A percentile compares a stretch with the other conserved stretches of the same genome.
These are phyloP conservation scores for Mycosarcoma maydis DNA, from an alignment of 1,284 basidiomycete species.

Conservation along the genomic window DNA sequence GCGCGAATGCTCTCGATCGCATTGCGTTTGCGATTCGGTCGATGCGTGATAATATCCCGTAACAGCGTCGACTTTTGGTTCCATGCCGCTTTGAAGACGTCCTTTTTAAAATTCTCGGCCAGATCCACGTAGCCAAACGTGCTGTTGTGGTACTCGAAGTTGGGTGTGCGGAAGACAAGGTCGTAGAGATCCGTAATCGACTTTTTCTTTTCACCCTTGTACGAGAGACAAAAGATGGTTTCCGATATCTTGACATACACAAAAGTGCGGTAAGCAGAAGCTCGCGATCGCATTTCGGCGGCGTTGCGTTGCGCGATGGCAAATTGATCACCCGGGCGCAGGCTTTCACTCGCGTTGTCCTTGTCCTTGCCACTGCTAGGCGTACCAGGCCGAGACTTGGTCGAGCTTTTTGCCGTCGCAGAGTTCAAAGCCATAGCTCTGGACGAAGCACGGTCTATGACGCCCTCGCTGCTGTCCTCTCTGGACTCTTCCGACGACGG, in stretches of 20 bases:
- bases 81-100: constrained; percentile 65
- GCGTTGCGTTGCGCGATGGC: constrained; percentile 59
- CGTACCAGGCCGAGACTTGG: constrained; percentile 27
- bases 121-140: constrained; percentile 75
- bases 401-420: constrained; percentile 6
- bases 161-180: constrained; percentile 70
- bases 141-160: constrained; percentile 82
- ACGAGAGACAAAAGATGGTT: constrained; percentile 69
- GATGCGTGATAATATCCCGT: constrained; percentile 56
- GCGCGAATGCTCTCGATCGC: constrained; percentile 44
- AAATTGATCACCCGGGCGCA: constrained; percentile 29
- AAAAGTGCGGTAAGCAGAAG: constrained; percentile 74
- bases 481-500: constrained; percentile 30
- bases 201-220: constrained; percentile 71
- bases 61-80: constrained; percentile 59
- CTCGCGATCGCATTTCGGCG: constrained; percentile 69
- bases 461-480: constrained; percentile 24
- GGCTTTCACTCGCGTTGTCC: constrained; percentile 9
- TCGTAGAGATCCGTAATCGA: constrained; percentile 71
- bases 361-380: constrained; percentile 22
- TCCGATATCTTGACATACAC: constrained; percentile 81
- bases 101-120: constrained; percentile 61
- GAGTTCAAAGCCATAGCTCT: background rate
- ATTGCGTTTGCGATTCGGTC: constrained; percentile 36
- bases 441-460: constrained; percentile 6